Base-by-base conservation (phyloP, 768 basidiomycete species). In the Lactifluus rugatus region DNA sequence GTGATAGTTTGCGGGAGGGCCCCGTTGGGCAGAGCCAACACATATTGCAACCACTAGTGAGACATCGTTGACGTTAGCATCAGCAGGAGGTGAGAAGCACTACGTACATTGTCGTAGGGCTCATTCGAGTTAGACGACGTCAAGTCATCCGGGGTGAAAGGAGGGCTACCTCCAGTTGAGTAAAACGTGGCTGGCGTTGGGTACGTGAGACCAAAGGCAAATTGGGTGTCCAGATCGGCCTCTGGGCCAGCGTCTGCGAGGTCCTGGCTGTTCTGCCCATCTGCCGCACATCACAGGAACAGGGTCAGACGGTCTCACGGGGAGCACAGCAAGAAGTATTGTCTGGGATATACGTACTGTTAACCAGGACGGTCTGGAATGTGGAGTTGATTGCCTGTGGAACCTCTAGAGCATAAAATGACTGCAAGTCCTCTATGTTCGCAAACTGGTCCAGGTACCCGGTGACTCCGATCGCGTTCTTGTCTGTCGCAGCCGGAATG, bases 1-100 rank as follows among this genome's bases (percentile, higher is more conserved):
- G 84, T 84, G 41, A 89, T 85, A 5, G 80, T 73, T 61, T 80
- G 76, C 14, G 85, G 84, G 2, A 77, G 68, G 39, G 72, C 66
- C 10, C 70, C 51, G n/a, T 79, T 7, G 25, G 21, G 46, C 31
- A 48, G 76, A 13, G 61, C 63, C 0, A 80, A 70, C n/a, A 87
- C 66, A 57, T 77, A 82, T 42, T 83, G 75, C 16, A 89, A 70
- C 86, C 86, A 88, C 74, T 84, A 19, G 17, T 10, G 41, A 4
- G 32, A 31, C 25, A 47, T 23, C 11, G 14, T 36, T 17, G 6
- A n/a, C 6, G 2, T 31, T 7, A 42, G 13, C 5, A 8, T 59
- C 41, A 37, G 37, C 13, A 21, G 10, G 14, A 25, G 31, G 14
- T 42, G 32, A 36, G 17, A n/a, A n/a, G 10, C 16, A 13, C 9